phyloP scores from a whole-genome alignment of 352 stramenopile genomes.

The Thalassiosira pacifica region DNA sequence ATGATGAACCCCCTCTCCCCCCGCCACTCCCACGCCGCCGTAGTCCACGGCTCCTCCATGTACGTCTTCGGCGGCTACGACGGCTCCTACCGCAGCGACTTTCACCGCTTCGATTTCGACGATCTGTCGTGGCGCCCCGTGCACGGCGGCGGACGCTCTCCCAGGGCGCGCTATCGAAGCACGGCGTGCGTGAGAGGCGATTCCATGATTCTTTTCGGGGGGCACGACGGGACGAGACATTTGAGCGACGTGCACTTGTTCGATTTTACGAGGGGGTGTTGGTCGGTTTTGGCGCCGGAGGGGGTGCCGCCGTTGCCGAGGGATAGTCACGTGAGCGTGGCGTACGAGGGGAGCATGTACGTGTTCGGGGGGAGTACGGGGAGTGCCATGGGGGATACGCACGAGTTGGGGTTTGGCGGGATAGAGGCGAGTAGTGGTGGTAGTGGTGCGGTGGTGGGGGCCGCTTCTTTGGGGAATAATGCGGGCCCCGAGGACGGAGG shows the following conservation, averaged over 20 bases:
- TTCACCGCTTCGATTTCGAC: slow-evolving; percentile 95
- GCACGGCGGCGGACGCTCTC: slow-evolving; percentile 82
- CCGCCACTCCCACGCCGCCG: slow-evolving; percentile 95
- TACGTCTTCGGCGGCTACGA: slow-evolving; percentile 97
- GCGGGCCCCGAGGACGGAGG: no score
- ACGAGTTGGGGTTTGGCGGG: no score
- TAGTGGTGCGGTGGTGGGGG: no score
- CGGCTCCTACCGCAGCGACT: slow-evolving; percentile 91
- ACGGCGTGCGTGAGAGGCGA: slow-evolving; percentile 93
- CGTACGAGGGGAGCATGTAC: slow-evolving; percentile 94
- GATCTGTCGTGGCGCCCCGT: slow-evolving; percentile 91
- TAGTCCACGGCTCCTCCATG: slow-evolving; percentile 91
- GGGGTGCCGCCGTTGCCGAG: slow-evolving; percentile 92
- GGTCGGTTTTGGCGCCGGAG: slow-evolving; percentile 91
- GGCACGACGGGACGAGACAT: slow-evolving; percentile 97
- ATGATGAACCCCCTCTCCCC: slow-evolving; percentile 91
- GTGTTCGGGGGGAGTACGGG: slow-evolving; percentile 95
- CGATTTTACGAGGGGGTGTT: slow-evolving; percentile 92
- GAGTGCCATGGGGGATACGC: no score
- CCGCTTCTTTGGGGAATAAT: no score
- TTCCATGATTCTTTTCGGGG: slow-evolving; percentile 96
- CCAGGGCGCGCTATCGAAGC: slow-evolving; percentile 86
- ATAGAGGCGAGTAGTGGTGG: no score
- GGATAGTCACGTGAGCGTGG: slow-evolving; percentile 95
- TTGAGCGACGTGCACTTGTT: slow-evolving; percentile 97